Evolutionary conservation across 768 basidiomycete genomes (phyloP).

Genomic region (Leucosporidium creatinivorum): DNA sequence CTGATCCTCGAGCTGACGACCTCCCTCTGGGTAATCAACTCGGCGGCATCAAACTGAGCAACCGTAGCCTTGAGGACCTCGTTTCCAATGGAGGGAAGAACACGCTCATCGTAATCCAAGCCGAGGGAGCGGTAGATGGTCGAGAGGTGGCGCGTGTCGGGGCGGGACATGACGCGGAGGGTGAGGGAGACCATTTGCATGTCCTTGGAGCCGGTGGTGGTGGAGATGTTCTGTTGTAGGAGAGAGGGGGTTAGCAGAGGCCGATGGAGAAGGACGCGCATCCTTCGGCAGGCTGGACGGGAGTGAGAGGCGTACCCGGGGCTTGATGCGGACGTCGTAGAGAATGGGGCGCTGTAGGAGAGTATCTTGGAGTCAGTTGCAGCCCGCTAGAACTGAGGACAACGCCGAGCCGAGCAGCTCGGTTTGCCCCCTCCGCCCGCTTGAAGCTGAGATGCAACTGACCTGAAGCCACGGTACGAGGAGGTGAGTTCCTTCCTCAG

Average conservation of each 20-base stretch:
- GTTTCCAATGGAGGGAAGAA: conserved; percentile 93
- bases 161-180: conserved; percentile 86
- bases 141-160: conserved; percentile 76
- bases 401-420: no score
- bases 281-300: neutral
- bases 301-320: conserved; percentile 57
- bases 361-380: neutral
- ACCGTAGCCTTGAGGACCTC: conserved; percentile 97
- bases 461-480: conserved; percentile 73
- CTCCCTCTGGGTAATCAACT: conserved; percentile 95
- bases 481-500: conserved; percentile 90
- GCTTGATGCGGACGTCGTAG: conserved; percentile 96
- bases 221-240: conserved; percentile 76
- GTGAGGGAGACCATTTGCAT: conserved; percentile 98
- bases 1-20: conserved; percentile 90
- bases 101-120: conserved; percentile 94
- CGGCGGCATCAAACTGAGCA: conserved; percentile 94
- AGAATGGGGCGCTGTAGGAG: conserved; percentile 74
- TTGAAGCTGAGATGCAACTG: neutral
- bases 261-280: neutral
- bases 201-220: conserved; percentile 92
- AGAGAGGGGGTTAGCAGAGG: neutral
- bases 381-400: no score
- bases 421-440: no score
- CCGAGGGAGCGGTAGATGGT: conserved; percentile 94